Evolutionary conservation across 164 flowering plant genomes (phyloP), one percentile per base, ranked within the genome.

Genomic region (Aristolochia fimbriata): DNA sequence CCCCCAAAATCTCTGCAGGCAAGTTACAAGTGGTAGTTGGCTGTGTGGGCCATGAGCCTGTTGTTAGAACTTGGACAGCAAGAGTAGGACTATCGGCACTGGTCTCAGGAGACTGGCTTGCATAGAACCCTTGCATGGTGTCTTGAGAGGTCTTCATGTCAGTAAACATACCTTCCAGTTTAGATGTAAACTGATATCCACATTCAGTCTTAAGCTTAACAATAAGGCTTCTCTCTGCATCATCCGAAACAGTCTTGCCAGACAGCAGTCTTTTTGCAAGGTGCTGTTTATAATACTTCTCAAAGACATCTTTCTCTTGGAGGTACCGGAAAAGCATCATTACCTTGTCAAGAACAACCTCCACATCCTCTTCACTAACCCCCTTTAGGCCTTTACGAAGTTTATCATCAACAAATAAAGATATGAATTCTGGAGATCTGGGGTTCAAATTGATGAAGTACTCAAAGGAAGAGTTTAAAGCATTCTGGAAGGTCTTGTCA

Each of bases 141-240:
- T 83, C 84, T 63, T 80, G 81, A 46, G 97, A 92, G 46, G 96
- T 92, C 70, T 83, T 92, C 96, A 92, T 89, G 77, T 92, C 97
- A 0, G 83, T 80, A 50, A 84, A 80, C 89, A 84, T 84, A 58
- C 86, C 86, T 69, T 84, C 89, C 53, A 84, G 60, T 65, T 80
- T 82, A n/a, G 81, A 80, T 21, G 89, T 84, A 41, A 84, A 84
- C 62, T 84, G 89, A 65, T 77, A 78, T 0, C 89, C 89, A 63
- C 89, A 84, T 60, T 84, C 89, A 3, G 89, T 84, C 63, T 84
- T 84, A 43, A 84, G 80, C 69, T 83, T 84, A n/a, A 80, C 82
- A 47, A 84, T 78, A 49, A 84, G 55, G 53, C 86, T 81, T 70
- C 85, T 80, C 71, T 84, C 89, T 0, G 86, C 89, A 74, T 82